These are phyloP conservation scores for Jaapia argillacea DNA, from an alignment of 768 basidiomycete genomes.

Conservation along the genomic window DNA sequence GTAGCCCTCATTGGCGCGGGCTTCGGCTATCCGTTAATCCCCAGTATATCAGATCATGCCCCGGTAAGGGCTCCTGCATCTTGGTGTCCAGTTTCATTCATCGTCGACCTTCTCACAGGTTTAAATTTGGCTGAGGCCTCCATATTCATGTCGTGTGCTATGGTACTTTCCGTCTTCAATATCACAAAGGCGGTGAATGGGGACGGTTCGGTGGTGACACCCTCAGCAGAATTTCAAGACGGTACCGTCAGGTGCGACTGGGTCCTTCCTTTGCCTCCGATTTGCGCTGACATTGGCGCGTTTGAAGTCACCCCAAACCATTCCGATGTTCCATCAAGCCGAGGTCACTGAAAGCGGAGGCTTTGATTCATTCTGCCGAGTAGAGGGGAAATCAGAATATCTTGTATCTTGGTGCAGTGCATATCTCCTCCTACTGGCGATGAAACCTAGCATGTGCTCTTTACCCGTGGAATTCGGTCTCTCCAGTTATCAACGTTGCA, in stretches of 20 bases:
- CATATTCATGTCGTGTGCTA: conserved; percentile 40
- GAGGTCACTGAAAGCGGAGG: conserved; percentile 6
- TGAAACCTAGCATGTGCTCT: too few species aligned
- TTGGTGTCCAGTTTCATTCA: too few species aligned
- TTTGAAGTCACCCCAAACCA: conserved; percentile 9
- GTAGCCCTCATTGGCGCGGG: conserved; percentile 15
- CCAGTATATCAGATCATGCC: too few species aligned
- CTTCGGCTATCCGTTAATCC: too few species aligned
- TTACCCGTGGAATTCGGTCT: too few species aligned
- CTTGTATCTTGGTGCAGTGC: too few species aligned
- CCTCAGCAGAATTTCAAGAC: conserved; percentile 9
- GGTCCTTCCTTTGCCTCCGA: background rate
- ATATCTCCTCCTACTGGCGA: too few species aligned
- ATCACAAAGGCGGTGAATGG: conserved; percentile 13
- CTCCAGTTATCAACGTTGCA: too few species aligned
- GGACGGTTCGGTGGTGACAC: conserved; percentile 12
- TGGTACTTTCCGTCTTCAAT: conserved; percentile 38
- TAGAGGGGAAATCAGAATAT: too few species aligned
- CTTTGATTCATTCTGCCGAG: conserved; percentile 3
- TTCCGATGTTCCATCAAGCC: conserved; percentile 12
- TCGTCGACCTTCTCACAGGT: conserved; percentile 29
- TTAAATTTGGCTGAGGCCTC: conserved; percentile 44
- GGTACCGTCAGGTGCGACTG: conserved; percentile 8
- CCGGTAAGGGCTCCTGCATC: too few species aligned
- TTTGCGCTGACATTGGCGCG: conserved; percentile 2